Evolutionary conservation across 1,284 basidiomycete species (phyloP).

Genomic region (Boletus mariae): DNA sequence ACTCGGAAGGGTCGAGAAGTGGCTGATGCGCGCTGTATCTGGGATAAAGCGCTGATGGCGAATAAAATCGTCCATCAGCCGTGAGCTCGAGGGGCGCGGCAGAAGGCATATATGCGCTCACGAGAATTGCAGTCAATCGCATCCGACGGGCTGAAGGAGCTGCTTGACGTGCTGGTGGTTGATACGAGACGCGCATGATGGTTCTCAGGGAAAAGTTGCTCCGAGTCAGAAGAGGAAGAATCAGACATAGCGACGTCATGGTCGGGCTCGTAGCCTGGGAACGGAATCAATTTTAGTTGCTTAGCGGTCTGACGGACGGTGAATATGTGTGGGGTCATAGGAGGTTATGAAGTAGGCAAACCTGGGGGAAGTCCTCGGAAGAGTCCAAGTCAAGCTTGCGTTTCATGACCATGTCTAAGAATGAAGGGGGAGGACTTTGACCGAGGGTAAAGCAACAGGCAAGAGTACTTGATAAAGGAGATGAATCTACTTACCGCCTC

Average conservation of each 20-base stretch:
- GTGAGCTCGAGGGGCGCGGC: neutral
- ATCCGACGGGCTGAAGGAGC: conserved; percentile 45
- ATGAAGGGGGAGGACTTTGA: conserved; percentile 24
- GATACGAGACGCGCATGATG: conserved; percentile 66
- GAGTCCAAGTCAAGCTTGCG: conserved; percentile 64
- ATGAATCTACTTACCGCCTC: conserved; percentile 20
- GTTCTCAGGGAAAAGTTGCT: conserved; percentile 46
- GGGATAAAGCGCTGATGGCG: conserved; percentile 51
- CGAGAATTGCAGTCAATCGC: conserved; percentile 36
- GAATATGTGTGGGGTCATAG: conserved; percentile 18
- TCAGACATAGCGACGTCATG: conserved; percentile 68
- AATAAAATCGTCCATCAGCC: conserved; percentile 2
- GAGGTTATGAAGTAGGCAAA: conserved; percentile 25
- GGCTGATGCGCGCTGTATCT: conserved; percentile 60
- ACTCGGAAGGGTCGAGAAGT: conserved; percentile 44
- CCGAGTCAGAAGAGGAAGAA: conserved; percentile 49
- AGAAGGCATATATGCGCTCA: conserved; percentile 22
- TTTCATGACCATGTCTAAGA: conserved; percentile 57
- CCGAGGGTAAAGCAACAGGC: conserved; percentile 17
- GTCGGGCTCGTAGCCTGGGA: conserved; percentile 59
- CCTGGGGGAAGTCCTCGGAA: conserved; percentile 49
- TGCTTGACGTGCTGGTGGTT: conserved; percentile 51
- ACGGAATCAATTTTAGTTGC: conserved; percentile 68
- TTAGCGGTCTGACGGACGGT: conserved; percentile 47
- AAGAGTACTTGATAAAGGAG: conserved; percentile 29